These are phyloP conservation scores for Lasiosphaeriaceae sp. DNA, from an alignment of 495 filamentous ascomycete genomes.

Conservation along the genomic window DNA sequence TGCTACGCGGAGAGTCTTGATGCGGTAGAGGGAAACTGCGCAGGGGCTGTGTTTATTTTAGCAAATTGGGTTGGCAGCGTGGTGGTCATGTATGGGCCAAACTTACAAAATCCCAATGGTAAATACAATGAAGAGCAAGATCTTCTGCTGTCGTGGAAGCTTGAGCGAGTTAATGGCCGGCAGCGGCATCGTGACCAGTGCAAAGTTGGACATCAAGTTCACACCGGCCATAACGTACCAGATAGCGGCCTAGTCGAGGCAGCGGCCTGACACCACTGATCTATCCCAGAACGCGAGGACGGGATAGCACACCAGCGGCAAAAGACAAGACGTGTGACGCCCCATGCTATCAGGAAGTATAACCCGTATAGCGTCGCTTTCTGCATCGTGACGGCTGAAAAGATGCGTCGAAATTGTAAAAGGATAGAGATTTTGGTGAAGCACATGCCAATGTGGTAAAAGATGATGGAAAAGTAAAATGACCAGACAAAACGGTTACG, in stretches of 20 bases:
- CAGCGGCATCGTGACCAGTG: conserved; percentile 24
- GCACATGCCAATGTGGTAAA: conserved; percentile 31
- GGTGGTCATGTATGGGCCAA: not conserved
- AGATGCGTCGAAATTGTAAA: conserved; percentile 36
- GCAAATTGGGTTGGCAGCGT: conserved; percentile 22
- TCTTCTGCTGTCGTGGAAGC: conserved; percentile 40
- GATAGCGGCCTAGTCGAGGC: conserved; percentile 27
- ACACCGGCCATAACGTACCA: conserved; percentile 42
- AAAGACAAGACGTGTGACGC: conserved; percentile 22
- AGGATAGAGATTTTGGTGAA: conserved; percentile 33
- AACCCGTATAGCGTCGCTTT: conserved; percentile 25
- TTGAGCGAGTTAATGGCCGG: conserved; percentile 30
- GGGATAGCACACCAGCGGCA: conserved; percentile 31
- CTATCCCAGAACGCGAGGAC: conserved; percentile 34
- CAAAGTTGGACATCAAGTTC: conserved; percentile 24
- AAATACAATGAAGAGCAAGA: conserved; percentile 42
- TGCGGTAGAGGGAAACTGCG: conserved; percentile 27
- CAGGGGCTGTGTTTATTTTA: conserved; percentile 21
- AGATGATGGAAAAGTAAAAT: conserved; percentile 25
- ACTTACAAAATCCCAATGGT: conserved; percentile 44
- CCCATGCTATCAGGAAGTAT: conserved; percentile 30
- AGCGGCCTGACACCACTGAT: conserved; percentile 17
- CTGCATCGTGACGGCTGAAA: conserved; percentile 24
- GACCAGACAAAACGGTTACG: no score
- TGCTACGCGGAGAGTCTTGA: conserved; percentile 38